Percentiles rank a stretch among this genome's conserved stretches.
Conservation (phyloP, 2,329 filamentous ascomycete genomes). For the Pseudocercospora vitis region DNA sequence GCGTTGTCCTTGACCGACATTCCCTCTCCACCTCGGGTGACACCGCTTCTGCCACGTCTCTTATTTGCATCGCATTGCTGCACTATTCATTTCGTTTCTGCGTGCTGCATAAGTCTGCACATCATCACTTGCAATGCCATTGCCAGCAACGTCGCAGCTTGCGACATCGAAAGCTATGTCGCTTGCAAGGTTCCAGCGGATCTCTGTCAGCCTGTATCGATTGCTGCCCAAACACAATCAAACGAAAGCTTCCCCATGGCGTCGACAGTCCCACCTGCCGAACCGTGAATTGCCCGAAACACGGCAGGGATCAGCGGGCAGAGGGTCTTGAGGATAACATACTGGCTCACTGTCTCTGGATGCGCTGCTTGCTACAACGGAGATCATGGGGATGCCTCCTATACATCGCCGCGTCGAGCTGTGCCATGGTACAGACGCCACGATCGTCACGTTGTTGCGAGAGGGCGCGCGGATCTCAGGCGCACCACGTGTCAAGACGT, state of each 20-base stretch:
- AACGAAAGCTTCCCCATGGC: neutral
- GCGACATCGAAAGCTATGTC: neutral
- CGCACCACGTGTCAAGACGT: slow-evolving; percentile 11
- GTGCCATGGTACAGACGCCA: neutral
- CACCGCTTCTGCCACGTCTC: slow-evolving; percentile 10
- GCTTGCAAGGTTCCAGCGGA: slow-evolving; percentile 15
- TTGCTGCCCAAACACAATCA: slow-evolving; percentile 15
- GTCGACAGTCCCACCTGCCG: slow-evolving; percentile 5
- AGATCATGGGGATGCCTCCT: neutral
- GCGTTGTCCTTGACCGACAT: slow-evolving; percentile 16
- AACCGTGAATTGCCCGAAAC: slow-evolving; percentile 9
- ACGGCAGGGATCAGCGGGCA: neutral
- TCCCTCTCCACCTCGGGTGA: slow-evolving; percentile 16
- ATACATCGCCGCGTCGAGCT: neutral
- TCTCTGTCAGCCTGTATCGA: slow-evolving; percentile 9
- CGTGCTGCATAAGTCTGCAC: slow-evolving; percentile 5
- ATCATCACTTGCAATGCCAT: slow-evolving; percentile 15
- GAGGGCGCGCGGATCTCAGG: neutral
- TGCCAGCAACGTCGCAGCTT: too few relatives aligned
- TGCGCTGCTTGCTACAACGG: neutral
- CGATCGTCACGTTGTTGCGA: neutral
- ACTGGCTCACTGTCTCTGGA: neutral
- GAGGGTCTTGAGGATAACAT: neutral
- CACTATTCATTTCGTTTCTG: too few relatives aligned
- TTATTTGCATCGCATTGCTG: slow-evolving; percentile 2